A percentile compares a stretch with the other conserved stretches of the same genome.
These are phyloP conservation scores for Wallacemonas sp. DNA, from an alignment of 208 protist species.

Conservation along the genomic window DNA sequence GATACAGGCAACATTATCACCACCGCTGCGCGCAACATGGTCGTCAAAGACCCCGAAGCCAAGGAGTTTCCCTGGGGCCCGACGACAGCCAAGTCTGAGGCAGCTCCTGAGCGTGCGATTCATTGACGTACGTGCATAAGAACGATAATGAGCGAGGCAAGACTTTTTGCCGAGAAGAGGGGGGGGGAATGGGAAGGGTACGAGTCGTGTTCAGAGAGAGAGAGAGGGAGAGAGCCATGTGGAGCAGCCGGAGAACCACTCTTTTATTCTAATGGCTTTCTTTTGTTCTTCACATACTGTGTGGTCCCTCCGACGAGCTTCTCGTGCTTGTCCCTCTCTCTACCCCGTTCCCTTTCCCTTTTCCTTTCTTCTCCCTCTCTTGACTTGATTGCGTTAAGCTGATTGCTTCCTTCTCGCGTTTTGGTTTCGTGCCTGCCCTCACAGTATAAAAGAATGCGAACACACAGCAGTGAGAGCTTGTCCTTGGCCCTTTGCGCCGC, in stretches of 20 bases:
- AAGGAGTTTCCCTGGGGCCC: conserved; percentile 65
- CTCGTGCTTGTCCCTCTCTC: background rate
- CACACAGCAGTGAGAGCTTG: background rate
- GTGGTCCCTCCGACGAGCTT: too few relatives aligned
- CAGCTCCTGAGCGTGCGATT: background rate
- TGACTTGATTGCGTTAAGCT: background rate
- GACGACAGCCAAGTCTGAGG: background rate
- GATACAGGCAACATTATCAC: conserved; percentile 71
- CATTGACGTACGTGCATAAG: too few relatives aligned
- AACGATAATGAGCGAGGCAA: too few relatives aligned
- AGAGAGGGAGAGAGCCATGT: too few relatives aligned
- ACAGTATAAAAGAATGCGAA: conserved; percentile 14
- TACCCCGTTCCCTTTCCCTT: background rate
- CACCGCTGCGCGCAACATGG: conserved; percentile 42
- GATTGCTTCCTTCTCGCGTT: conserved; percentile 2
- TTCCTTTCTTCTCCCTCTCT: conserved; percentile 14
- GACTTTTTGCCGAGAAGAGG: too few relatives aligned
- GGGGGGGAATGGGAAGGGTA: too few relatives aligned
- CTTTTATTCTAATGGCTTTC: conserved; percentile 10
- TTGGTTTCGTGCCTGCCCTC: conserved; percentile 1
- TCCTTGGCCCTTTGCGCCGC: too few relatives aligned
- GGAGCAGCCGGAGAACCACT: too few relatives aligned
- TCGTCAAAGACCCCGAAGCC: conserved; percentile 73
- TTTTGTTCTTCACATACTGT: conserved; percentile 4
- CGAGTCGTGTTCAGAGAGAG: too few relatives aligned